These are phyloP conservation scores for Zygosaccharomyces bailii DNA, from an alignment of 805 yeast species.

Conservation along the genomic window DNA sequence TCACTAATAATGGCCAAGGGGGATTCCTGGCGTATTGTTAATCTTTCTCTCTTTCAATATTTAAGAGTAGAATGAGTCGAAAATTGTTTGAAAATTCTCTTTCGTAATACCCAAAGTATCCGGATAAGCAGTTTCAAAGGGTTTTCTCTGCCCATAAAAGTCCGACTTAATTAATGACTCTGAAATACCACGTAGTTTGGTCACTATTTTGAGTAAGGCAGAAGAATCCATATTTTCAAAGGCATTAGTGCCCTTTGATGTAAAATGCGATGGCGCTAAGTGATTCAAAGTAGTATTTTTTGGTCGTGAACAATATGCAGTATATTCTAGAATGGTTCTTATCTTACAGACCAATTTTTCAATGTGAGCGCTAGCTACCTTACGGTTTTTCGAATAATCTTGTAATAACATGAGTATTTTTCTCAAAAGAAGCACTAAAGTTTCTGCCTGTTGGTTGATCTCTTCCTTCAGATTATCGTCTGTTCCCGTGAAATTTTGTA, in stretches of 20 bases:
- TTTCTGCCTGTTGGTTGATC: conserved; percentile 19
- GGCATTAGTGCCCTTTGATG: conserved; percentile 13
- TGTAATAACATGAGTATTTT: conserved; percentile 29
- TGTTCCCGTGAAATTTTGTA: neutral
- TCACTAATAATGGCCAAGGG: no score
- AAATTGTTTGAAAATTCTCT: conserved; percentile 20
- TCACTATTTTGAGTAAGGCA: conserved; percentile 16
- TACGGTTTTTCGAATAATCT: conserved; percentile 34
- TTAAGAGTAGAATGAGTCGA: conserved; percentile 19
- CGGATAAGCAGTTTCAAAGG: conserved; percentile 17
- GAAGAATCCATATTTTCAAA: conserved; percentile 21
- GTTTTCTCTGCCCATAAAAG: conserved; percentile 27
- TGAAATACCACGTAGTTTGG: conserved; percentile 28
- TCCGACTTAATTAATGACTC: conserved; percentile 33
- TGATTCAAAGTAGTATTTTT: conserved; percentile 11
- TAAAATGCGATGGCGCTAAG: neutral
- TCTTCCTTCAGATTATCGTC: conserved; percentile 12
- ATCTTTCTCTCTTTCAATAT: neutral
- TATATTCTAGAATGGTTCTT: conserved; percentile 19
- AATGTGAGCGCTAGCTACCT: conserved; percentile 20
- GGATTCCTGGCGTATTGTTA: no score
- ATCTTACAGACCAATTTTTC: conserved; percentile 19
- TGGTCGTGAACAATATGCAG: conserved; percentile 12
- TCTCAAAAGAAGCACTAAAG: conserved; percentile 19
- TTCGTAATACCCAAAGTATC: conserved; percentile 26